phyloP scores from a whole-genome alignment of 179 eudicot species.

The Silene noctiflora region DNA sequence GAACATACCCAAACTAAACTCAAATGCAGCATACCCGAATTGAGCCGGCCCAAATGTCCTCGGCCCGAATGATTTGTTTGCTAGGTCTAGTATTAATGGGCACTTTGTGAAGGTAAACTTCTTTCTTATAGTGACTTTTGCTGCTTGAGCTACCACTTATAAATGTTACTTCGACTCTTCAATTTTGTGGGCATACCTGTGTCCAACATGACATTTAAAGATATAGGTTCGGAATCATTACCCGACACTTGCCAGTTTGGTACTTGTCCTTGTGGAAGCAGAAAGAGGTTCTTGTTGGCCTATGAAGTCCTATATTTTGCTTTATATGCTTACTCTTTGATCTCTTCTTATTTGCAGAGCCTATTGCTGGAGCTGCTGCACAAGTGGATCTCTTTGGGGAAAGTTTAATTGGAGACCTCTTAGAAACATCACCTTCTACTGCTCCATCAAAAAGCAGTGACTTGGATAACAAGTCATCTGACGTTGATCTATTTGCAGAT shows the following conservation, averaged over 20 bases:
- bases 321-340: constrained; percentile 6
- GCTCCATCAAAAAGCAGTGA: constrained; percentile 43
- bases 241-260: no score
- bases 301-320: background rate
- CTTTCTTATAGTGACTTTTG: background rate
- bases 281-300: background rate
- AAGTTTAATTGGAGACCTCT: constrained; percentile 65
- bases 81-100: background rate
- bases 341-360: constrained; percentile 41
- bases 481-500: constrained; percentile 93
- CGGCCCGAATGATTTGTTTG: no score
- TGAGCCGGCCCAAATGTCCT: no score
- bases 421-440: constrained; percentile 61
- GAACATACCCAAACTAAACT: no score
- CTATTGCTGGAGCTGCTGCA: constrained; percentile 50
- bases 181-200: no score
- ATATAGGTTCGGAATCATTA: no score
- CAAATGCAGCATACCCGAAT: no score
- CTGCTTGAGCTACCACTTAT: background rate
- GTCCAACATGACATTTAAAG: no score
- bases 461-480: constrained; percentile 43
- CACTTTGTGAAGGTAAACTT: background rate
- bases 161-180: no score
- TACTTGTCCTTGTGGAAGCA: no score
- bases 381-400: constrained; percentile 84